phyloP scores from a whole-genome alignment of 2,329 filamentous ascomycete species.

The Emericellopsis cladophorae region DNA sequence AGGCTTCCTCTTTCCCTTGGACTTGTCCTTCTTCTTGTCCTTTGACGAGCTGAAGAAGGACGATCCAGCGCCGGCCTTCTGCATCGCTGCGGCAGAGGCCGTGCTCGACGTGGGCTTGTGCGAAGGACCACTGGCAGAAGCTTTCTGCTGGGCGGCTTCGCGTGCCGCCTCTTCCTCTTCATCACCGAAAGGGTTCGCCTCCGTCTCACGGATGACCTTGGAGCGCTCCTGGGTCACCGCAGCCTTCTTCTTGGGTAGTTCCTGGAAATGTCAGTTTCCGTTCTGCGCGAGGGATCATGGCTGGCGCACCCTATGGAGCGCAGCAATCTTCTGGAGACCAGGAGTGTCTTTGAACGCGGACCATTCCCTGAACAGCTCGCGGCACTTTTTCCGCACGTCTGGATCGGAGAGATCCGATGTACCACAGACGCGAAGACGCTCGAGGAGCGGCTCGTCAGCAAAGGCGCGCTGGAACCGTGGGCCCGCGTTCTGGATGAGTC shows the following conservation, averaged over 20 bases:
- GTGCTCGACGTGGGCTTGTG: slow-evolving; percentile 6
- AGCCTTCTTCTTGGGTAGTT: slow-evolving; percentile 56
- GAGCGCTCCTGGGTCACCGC: slow-evolving; percentile 66
- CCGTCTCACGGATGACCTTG: slow-evolving; percentile 72
- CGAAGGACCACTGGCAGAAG: slow-evolving; percentile 8
- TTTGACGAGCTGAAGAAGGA: slow-evolving; percentile 17
- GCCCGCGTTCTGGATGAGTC: slow-evolving; percentile 88
- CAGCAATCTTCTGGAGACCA: slow-evolving; percentile 69
- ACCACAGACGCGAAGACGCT: slow-evolving; percentile 78
- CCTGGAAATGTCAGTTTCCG: slow-evolving; percentile 19
- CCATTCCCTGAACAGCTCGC: slow-evolving; percentile 79
- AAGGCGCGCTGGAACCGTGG: slow-evolving; percentile 77
- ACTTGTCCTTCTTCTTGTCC: slow-evolving; percentile 35
- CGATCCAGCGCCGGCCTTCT: slow-evolving; percentile 3
- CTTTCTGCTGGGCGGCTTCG: slow-evolving; percentile 14
- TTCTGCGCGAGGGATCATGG: background rate
- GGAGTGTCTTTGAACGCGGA: slow-evolving; percentile 64
- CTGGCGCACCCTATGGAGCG: slow-evolving; percentile 50
- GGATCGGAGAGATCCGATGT: slow-evolving; percentile 75
- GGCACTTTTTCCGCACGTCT: slow-evolving; percentile 79
- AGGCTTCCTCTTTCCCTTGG: slow-evolving; percentile 44
- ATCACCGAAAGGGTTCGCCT: slow-evolving; percentile 57
- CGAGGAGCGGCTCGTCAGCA: slow-evolving; percentile 80
- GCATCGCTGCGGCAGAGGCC: slow-evolving; percentile 2
- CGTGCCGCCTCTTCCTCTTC: slow-evolving; percentile 45